Percentiles rank a stretch among this genome's conserved stretches.
Evolutionary conservation across 2,329 filamentous ascomycete genomes (phyloP).

Genomic region (Ophiostoma sp.): DNA sequence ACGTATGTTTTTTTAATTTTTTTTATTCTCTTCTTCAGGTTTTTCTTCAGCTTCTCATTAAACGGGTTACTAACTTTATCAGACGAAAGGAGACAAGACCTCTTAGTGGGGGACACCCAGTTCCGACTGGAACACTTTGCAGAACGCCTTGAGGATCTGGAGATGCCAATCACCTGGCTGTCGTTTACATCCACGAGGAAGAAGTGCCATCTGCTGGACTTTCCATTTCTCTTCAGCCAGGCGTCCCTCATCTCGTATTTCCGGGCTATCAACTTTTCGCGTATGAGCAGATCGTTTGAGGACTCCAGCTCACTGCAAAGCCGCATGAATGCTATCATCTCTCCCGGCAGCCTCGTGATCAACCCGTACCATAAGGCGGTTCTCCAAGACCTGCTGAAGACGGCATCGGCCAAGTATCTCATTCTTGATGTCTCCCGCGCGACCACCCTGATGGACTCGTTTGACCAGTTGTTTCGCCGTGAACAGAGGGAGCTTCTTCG

Average conservation of each 20-base stretch:
- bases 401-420: slow-evolving; percentile 64
- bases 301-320: slow-evolving; percentile 55
- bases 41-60: not conserved
- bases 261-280: slow-evolving; percentile 77
- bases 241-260: slow-evolving; percentile 75
- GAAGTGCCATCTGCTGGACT: slow-evolving; percentile 69
- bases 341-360: slow-evolving; percentile 49
- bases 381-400: slow-evolving; percentile 58
- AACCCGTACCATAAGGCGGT: slow-evolving; percentile 55
- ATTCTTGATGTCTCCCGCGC: slow-evolving; percentile 64
- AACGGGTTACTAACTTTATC: slow-evolving; percentile 15
- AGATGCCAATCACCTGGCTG: slow-evolving; percentile 68
- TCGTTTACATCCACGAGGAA: slow-evolving; percentile 56
- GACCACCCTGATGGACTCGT: slow-evolving; percentile 63
- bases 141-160: slow-evolving; percentile 67
- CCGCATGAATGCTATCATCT: slow-evolving; percentile 52
- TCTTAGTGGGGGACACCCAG: slow-evolving; percentile 61
- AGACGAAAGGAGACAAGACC: slow-evolving; percentile 58
- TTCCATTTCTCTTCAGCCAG: slow-evolving; percentile 71
- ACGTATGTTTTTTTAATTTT: slow-evolving; percentile 47
- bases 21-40: not conserved
- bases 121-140: slow-evolving; percentile 73
- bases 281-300: slow-evolving; percentile 77
- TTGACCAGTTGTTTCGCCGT: slow-evolving; percentile 85
- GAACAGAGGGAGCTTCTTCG: slow-evolving; percentile 75